Base-by-base conservation (phyloP, 352 stramenopile species). In the Phytophthora pini region DNA sequence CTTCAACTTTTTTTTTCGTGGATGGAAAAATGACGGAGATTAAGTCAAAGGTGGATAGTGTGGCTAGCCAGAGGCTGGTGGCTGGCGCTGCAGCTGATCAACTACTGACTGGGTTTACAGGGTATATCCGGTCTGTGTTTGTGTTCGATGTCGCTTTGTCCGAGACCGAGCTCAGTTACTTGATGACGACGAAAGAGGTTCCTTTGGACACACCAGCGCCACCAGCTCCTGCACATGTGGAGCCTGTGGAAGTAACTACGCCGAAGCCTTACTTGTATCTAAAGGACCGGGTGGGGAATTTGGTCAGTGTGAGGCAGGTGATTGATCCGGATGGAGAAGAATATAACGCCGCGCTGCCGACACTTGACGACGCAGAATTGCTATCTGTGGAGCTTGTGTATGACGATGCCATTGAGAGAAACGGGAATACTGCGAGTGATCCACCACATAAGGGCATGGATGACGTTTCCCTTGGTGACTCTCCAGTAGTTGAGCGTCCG, bases 101-200 rank as follows among this genome's bases (percentile, higher is more conserved):
- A 5, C 55, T 53, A 7, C 51, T 75, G 20, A 38, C 24, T 10
- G 76, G 80, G 2, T 68, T 87, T 40, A 65, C 70, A 29, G 74
- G 76, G 3, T 46, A 60, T 9, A 38, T 89, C 11, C 78, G 76
- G 38, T 71, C 53, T 43, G 50, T 84, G 36, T 89, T 89, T 68
- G 39, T 66, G 22, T 88, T 79, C 34, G 76, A 83, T 52, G 47
- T 61, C 15, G 65, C 72, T 29, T 49, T 89, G 13, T 77, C 60
- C 4, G 12, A 65, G 20, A 73, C 47, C 8, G 74, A 89, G 56
- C 48, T 87, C 3, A 50, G n/a, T 12, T 83, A 73, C 62, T 60
- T 87, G 15, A 86, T 81, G 74, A 63, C 47, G 0, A 51, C 57
- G 6, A 40, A 58, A 56, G 31, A 54, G 17, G 39, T 46, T 12